A percentile compares a stretch with the other conserved stretches of the same genome.
These are phyloP conservation scores for Ogataea pignaliae DNA, from an alignment of 805 yeast species.

Conservation along the genomic window DNA sequence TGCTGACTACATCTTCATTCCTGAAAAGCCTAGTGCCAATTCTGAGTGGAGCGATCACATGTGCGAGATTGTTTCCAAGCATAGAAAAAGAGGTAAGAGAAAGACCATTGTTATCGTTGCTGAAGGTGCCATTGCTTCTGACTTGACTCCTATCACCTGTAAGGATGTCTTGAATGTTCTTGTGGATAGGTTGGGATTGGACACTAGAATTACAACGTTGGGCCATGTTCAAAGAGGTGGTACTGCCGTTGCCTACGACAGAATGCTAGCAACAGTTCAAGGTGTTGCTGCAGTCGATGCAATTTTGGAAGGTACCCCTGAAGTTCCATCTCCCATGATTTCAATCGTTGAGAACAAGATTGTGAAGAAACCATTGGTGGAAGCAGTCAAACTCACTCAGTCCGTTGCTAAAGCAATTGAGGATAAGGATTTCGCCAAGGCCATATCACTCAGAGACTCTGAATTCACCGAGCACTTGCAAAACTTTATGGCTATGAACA, in stretches of 20 bases:
- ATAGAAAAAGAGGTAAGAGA: constrained; percentile 83
- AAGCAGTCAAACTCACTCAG: constrained; percentile 83
- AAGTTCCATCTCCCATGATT: constrained; percentile 92
- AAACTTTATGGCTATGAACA: constrained; percentile 67
- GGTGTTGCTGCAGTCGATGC: constrained; percentile 98
- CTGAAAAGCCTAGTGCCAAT: constrained; percentile 79
- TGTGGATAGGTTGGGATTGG: constrained; percentile 66
- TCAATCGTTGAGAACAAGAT: constrained; percentile 85
- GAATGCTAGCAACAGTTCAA: constrained; percentile 88
- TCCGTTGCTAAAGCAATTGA: constrained; percentile 88
- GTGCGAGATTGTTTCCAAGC: constrained; percentile 68
- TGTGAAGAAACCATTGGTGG: constrained; percentile 78
- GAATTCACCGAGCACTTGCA: constrained; percentile 78
- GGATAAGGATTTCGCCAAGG: constrained; percentile 73
- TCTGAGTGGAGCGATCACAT: constrained; percentile 78
- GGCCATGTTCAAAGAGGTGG: constrained; percentile 99
- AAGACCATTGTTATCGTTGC: constrained; percentile 96
- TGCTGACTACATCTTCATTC: constrained; percentile 91
- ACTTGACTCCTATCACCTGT: constrained; percentile 75
- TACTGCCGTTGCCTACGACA: constrained; percentile 92
- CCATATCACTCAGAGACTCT: constrained; percentile 81
- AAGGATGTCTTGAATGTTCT: constrained; percentile 78
- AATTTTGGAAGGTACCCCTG: constrained; percentile 81
- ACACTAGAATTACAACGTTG: constrained; percentile 89
- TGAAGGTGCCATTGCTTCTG: constrained; percentile 90